Conservation (phyloP, 2,329 filamentous ascomycete species). For the Monosporascus ibericus region DNA sequence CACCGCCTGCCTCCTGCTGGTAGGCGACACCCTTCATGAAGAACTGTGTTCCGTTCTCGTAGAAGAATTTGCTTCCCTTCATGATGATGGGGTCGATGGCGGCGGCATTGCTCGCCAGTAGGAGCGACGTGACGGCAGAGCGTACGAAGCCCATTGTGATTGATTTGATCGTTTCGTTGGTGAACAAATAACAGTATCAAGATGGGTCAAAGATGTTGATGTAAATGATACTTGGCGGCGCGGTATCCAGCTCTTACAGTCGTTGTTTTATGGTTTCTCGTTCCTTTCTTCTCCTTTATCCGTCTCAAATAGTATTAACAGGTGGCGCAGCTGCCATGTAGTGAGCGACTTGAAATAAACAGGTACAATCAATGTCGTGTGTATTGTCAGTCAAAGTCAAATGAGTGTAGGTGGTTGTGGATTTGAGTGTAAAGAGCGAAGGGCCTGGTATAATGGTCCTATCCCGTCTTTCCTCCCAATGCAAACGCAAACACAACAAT, state of each 20-base stretch:
- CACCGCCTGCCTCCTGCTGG: conserved; percentile 55
- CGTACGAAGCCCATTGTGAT: conserved; percentile 24
- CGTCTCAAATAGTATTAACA: neutral
- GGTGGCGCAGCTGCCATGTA: neutral
- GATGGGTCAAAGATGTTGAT: too few relatives aligned
- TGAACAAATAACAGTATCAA: too few relatives aligned
- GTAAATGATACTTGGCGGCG: too few relatives aligned
- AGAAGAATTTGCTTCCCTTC: conserved; percentile 55
- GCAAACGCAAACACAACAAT: neutral
- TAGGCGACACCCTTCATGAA: conserved; percentile 74
- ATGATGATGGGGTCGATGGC: conserved; percentile 26
- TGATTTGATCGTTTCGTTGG: conserved; percentile 1
- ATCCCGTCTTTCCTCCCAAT: neutral
- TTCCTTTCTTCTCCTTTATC: neutral
- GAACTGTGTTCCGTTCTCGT: conserved; percentile 46
- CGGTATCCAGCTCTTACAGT: too few relatives aligned
- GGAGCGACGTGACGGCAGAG: conserved; percentile 20
- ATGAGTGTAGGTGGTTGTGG: too few relatives aligned
- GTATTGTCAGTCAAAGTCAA: neutral
- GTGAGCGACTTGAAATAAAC: neutral
- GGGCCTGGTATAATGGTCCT: neutral
- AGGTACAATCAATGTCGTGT: neutral
- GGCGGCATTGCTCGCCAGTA: conserved; percentile 19
- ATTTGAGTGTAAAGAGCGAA: neutral
- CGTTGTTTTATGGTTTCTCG: neutral